phyloP scores from a whole-genome alignment of 2,329 filamentous ascomycete genomes.

The Aspergillus pseudotamarii region DNA sequence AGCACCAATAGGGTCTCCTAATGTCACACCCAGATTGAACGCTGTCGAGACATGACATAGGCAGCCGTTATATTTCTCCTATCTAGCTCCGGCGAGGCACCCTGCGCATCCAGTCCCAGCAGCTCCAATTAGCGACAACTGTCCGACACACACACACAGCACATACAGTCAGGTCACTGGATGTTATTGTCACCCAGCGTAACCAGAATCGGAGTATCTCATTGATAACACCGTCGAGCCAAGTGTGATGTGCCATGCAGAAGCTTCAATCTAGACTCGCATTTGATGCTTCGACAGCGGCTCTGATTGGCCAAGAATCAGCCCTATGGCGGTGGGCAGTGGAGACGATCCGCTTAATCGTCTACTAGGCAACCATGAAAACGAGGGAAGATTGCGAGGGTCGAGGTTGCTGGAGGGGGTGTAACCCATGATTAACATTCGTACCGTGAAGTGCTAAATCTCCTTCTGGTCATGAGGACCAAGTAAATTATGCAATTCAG shows the following conservation, averaged over 20 bases:
- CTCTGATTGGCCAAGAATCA: background rate
- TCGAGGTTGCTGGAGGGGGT: background rate
- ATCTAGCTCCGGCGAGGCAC: too few species aligned
- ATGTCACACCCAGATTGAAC: background rate
- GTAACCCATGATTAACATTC: background rate
- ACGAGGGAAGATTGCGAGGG: background rate
- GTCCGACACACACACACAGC: background rate
- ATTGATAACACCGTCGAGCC: background rate
- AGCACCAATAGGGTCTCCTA: background rate
- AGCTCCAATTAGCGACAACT: background rate
- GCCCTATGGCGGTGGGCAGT: background rate
- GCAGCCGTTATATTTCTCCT: background rate
- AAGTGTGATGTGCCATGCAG: constrained; percentile 1
- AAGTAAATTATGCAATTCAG: fast-evolving
- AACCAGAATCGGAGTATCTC: background rate
- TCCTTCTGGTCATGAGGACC: too few species aligned
- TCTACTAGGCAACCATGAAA: constrained; percentile 3
- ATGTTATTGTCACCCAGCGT: background rate
- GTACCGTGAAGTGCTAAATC: background rate
- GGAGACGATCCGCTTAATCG: background rate
- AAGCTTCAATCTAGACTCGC: background rate
- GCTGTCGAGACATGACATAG: background rate
- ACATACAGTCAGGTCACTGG: background rate
- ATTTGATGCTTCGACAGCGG: too few species aligned
- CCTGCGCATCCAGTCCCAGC: background rate